Conservation (phyloP, 176 grass and related monocot species). For the Zizania latifolia region DNA sequence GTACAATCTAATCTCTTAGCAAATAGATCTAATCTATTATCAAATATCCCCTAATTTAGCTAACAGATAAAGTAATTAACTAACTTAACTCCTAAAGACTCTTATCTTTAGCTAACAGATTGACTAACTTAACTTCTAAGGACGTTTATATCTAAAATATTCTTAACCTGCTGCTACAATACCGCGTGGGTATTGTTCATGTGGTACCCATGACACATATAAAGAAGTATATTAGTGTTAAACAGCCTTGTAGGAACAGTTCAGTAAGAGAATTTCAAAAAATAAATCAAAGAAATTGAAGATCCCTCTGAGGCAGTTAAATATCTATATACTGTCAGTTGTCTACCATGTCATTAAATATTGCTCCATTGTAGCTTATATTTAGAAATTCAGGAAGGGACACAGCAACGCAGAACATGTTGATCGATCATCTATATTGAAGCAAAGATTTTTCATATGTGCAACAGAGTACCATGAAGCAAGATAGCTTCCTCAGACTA, state of each 20-base stretch:
- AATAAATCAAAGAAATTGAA: neutral
- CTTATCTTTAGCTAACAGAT: no score
- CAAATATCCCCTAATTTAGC: no score
- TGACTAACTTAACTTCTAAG: no score
- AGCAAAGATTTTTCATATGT: neutral
- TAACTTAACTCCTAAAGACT: no score
- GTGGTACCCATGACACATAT: no score
- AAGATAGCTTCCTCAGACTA: neutral
- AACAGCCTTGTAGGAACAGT: no score
- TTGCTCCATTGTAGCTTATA: neutral
- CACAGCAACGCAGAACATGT: neutral
- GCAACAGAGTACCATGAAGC: neutral
- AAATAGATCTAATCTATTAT: no score
- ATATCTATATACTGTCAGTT: neutral
- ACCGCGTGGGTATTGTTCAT: no score
- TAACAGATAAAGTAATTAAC: no score
- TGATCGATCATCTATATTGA: neutral
- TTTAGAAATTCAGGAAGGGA: neutral
- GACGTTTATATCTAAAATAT: no score
- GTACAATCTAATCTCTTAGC: no score
- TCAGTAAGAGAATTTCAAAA: neutral
- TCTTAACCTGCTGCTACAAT: no score
- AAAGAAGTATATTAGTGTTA: neutral
- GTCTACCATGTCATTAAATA: neutral
- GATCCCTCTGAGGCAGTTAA: neutral